Percentiles rank a stretch among this genome's conserved stretches.
These are phyloP conservation scores for Paracamarosporium sp. DNA, from an alignment of 2,329 filamentous ascomycete species.

Conservation along the genomic window DNA sequence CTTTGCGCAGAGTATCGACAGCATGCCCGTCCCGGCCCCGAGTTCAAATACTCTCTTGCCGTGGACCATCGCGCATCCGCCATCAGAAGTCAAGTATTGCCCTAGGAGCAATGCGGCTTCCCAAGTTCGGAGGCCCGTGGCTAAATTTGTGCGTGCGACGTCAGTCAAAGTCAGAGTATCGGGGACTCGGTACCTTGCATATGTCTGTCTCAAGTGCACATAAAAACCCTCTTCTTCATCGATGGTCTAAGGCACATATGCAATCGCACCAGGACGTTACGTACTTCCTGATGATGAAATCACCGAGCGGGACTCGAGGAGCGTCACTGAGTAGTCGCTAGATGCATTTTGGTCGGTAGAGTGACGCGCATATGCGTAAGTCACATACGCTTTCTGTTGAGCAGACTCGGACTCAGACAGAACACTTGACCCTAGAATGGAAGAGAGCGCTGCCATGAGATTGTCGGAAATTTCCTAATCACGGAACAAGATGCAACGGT, in stretches of 20 bases:
- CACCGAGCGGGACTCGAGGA: constrained; percentile 73
- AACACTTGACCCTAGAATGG: constrained; percentile 68
- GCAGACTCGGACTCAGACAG: constrained; percentile 70
- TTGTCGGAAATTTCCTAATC: constrained; percentile 81
- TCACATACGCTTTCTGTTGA: constrained; percentile 78
- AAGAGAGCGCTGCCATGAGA: constrained; percentile 73
- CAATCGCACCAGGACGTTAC: too few species aligned
- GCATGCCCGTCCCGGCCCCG: constrained; percentile 77
- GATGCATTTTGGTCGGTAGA: constrained; percentile 20
- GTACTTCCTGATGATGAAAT: constrained; percentile 75
- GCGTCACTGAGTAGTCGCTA: constrained; percentile 57
- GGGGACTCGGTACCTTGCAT: too few species aligned
- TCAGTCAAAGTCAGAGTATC: too few species aligned
- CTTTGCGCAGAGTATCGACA: constrained; percentile 76
- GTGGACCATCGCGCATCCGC: constrained; percentile 55
- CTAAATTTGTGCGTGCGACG: too few species aligned
- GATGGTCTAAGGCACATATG: too few species aligned
- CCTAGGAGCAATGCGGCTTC: constrained; percentile 79
- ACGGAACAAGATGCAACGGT: constrained; percentile 25
- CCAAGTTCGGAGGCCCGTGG: constrained; percentile 81
- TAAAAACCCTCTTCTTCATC: too few species aligned
- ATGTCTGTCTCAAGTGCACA: too few species aligned
- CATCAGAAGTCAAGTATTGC: constrained; percentile 63
- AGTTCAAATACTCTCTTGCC: constrained; percentile 72
- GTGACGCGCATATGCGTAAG: constrained; percentile 61